phyloP scores from a whole-genome alignment of 2,329 filamentous ascomycete genomes.

The Metarhizium guizhouense region DNA sequence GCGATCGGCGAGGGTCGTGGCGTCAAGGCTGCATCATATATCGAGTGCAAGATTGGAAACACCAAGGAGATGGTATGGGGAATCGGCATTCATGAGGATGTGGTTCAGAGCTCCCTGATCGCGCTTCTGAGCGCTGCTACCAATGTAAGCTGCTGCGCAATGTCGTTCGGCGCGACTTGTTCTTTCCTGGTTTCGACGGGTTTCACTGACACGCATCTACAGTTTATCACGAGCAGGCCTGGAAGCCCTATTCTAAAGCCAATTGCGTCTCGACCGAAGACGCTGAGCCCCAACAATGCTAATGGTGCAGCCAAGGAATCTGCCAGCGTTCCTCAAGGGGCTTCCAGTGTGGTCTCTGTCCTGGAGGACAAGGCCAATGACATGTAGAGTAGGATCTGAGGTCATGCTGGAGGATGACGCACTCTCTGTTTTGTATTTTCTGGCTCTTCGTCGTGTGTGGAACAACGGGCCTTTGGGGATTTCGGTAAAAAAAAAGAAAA shows the following conservation, averaged over 20 bases:
- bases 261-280: background rate
- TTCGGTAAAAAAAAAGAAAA: background rate
- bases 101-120: conserved; percentile 80
- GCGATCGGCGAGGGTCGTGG: conserved; percentile 73
- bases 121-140: conserved; percentile 78
- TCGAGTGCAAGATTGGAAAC: conserved; percentile 69
- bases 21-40: conserved; percentile 91
- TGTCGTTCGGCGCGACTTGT: background rate
- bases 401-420: background rate
- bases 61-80: conserved; percentile 74
- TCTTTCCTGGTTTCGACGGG: background rate
- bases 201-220: conserved; percentile 1
- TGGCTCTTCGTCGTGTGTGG: background rate
- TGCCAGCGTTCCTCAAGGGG: background rate
- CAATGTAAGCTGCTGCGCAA: conserved; percentile 53
- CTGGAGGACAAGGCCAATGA: background rate
- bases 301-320: background rate
- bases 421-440: background rate
- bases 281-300: conserved; percentile 29
- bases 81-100: conserved; percentile 45
- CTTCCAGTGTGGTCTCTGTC: background rate
- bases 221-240: conserved; percentile 60
- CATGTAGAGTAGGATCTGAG: background rate
- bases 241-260: conserved; percentile 42
- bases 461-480: background rate